Evolutionary conservation across 2,329 filamentous ascomycete genomes (phyloP).

Genomic region (Thyridium curvatum): DNA sequence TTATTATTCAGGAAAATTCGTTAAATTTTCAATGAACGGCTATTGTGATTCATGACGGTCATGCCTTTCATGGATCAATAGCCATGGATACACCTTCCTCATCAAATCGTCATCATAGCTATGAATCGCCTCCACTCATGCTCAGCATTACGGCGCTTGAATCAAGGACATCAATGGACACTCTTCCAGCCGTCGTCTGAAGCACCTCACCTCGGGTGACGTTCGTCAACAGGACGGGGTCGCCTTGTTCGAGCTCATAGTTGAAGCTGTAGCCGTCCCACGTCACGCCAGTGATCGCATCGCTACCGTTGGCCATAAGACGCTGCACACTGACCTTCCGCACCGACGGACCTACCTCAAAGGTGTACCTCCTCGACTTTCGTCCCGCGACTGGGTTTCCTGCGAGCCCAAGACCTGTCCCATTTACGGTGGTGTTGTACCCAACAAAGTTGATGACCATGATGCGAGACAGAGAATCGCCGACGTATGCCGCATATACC

Average conservation of each 20-base stretch:
- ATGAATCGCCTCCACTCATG: slow-evolving; percentile 10
- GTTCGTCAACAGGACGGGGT: slow-evolving; percentile 46
- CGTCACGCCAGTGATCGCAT: slow-evolving; percentile 9
- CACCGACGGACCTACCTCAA: slow-evolving; percentile 5
- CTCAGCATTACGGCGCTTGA: slow-evolving; percentile 32
- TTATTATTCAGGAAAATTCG: too few species aligned
- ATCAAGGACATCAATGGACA: slow-evolving; percentile 28
- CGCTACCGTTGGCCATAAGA: slow-evolving; percentile 10
- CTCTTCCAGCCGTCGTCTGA: slow-evolving; percentile 13
- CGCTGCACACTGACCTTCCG: slow-evolving; percentile 7
- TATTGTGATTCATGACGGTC: too few species aligned
- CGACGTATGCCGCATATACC: slow-evolving; percentile 13
- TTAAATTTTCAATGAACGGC: too few species aligned
- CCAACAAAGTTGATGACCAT: slow-evolving; percentile 13
- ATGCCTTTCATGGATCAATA: too few species aligned
- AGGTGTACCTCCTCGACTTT: slow-evolving; percentile 5
- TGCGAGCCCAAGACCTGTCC: neutral
- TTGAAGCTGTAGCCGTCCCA: slow-evolving; percentile 14
- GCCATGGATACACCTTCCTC: too few species aligned
- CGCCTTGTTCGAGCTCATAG: slow-evolving; percentile 41
- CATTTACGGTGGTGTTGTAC: slow-evolving; percentile 5
- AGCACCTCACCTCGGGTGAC: slow-evolving; percentile 39
- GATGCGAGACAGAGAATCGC: slow-evolving; percentile 9
- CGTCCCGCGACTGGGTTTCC: neutral
- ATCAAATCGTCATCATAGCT: too few species aligned